phyloP scores from a whole-genome alignment of 2,329 filamentous ascomycete genomes.

The Exophiala calicioides region DNA sequence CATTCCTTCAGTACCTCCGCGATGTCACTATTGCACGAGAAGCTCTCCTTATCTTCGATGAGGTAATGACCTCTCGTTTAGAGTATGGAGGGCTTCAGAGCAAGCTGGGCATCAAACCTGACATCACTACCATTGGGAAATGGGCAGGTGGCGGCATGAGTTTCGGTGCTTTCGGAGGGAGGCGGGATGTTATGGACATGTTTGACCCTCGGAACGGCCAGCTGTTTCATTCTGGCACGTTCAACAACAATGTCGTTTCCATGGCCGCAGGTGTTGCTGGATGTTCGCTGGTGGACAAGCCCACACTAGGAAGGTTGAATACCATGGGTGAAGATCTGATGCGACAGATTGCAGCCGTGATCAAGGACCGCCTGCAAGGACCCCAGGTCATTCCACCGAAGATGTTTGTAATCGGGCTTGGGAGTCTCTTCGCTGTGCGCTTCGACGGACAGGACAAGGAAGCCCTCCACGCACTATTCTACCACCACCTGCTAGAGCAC shows the following conservation, averaged over 20 bases:
- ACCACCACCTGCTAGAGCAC: constrained; percentile 1
- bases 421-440: background rate
- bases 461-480: background rate
- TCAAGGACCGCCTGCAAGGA: background rate
- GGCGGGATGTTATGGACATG: constrained; percentile 57
- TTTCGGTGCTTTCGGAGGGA: constrained; percentile 68
- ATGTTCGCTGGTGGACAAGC: constrained; percentile 10
- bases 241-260: constrained; percentile 66
- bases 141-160: constrained; percentile 67
- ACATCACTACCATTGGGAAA: constrained; percentile 66
- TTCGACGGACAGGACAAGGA: background rate
- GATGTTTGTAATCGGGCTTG: background rate
- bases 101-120: constrained; percentile 45
- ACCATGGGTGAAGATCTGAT: no score
- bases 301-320: no score
- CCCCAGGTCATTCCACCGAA: background rate
- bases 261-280: constrained; percentile 57
- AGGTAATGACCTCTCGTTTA: constrained; percentile 63
- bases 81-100: constrained; percentile 51
- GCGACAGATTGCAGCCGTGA: no score
- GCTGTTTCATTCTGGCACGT: constrained; percentile 62
- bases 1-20: constrained; percentile 57
- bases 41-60: constrained; percentile 70
- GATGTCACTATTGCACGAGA: constrained; percentile 62
- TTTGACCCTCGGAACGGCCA: constrained; percentile 52